Conservation (phyloP, 169 alveolate species). For the Eimeria acervulina region DNA sequence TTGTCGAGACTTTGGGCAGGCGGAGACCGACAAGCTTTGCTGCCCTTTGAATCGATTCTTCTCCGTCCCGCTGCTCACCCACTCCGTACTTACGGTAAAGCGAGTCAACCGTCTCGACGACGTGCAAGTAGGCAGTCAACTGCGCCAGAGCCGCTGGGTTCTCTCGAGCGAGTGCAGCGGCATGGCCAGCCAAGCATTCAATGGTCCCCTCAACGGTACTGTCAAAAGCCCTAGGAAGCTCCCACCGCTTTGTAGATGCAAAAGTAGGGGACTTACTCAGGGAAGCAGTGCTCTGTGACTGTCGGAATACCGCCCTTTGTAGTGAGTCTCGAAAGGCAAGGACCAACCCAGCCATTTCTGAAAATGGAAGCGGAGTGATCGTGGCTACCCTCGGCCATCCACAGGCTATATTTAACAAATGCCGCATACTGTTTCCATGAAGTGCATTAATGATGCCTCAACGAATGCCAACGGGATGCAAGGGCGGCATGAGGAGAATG, state of each 20-base stretch:
- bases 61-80: not conserved
- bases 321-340: constrained; percentile 17
- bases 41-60: not conserved
- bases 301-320: not conserved
- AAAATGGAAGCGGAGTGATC: not conserved
- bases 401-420: not conserved
- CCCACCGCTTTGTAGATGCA: not conserved
- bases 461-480: not conserved
- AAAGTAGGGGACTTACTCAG: not conserved
- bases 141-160: constrained; percentile 72
- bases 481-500: not conserved
- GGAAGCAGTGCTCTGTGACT: not conserved
- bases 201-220: not conserved
- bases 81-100: not conserved
- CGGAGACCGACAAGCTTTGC: constrained; percentile 52
- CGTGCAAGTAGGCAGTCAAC: constrained; percentile 24
- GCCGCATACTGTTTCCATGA: not conserved
- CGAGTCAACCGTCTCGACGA: constrained; percentile 17
- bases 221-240: not conserved
- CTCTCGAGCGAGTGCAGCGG: not conserved
- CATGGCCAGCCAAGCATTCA: not conserved
- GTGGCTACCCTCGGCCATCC: not conserved
- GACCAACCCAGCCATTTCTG: constrained; percentile 41
- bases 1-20: not conserved
- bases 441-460: not conserved